These are phyloP conservation scores for Nicotiana knightiana DNA, from an alignment of 257 asterid genomes.

Conservation along the genomic window DNA sequence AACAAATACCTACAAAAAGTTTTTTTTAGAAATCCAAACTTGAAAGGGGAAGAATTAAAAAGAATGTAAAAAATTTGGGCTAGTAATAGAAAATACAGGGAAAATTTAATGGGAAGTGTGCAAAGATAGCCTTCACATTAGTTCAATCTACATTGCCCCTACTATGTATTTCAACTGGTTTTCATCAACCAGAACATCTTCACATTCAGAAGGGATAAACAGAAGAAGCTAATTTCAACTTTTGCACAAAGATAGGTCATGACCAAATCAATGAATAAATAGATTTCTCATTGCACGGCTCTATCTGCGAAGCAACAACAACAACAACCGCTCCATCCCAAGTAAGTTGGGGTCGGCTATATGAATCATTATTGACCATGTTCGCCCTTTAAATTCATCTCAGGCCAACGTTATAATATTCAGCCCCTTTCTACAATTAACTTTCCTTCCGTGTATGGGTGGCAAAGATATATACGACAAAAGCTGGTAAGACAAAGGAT, in stretches of 20 bases:
- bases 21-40: neutral
- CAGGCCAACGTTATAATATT: too few species aligned
- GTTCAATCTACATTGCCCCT: neutral
- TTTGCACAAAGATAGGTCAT: neutral
- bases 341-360: too few species aligned
- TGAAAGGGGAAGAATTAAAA: neutral
- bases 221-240: neutral
- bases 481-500: neutral
- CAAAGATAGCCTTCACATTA: neutral
- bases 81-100: neutral
- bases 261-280: neutral
- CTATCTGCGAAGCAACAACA: neutral
- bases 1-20: neutral
- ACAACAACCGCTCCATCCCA: too few species aligned
- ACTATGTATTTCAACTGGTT: neutral
- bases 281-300: neutral
- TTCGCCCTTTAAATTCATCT: too few species aligned
- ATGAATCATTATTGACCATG: too few species aligned
- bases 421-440: neutral
- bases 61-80: neutral
- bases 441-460: neutral
- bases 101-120: neutral
- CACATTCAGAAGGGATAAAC: neutral
- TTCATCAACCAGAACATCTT: neutral
- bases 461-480: neutral